Evolutionary conservation across 2,329 filamentous ascomycete species (phyloP).

Genomic region (Ophiostoma sp.): DNA sequence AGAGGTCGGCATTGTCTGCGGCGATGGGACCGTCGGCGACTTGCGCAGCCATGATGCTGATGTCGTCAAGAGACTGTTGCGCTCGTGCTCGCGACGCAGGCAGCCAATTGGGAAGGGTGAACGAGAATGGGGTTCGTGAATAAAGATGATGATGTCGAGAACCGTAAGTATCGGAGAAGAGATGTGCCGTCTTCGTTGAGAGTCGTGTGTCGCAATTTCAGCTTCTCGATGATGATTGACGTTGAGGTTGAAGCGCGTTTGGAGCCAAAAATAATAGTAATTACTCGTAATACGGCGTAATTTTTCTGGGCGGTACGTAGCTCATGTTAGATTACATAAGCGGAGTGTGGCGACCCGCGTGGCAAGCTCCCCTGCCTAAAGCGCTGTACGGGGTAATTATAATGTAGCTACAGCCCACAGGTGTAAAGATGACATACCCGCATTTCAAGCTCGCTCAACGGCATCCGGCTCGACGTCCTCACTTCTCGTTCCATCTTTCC

Average conservation of each 20-base stretch:
- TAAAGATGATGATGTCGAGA: too few relatives aligned
- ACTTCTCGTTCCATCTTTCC: not conserved
- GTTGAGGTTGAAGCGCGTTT: not conserved
- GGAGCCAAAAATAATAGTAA: not conserved
- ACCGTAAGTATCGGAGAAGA: too few relatives aligned
- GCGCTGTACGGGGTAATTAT: not conserved
- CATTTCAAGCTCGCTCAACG: not conserved
- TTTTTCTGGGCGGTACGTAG: constrained; percentile 3
- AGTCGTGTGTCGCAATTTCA: not conserved
- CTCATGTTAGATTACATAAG: not conserved
- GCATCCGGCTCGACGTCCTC: not conserved
- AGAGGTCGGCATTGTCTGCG: constrained; percentile 31
- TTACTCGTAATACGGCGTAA: not conserved
- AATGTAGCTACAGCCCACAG: not conserved
- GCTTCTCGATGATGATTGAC: not conserved
- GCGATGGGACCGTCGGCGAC: constrained; percentile 28
- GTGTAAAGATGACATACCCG: not conserved
- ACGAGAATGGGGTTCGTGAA: not conserved
- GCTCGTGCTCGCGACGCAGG: not conserved
- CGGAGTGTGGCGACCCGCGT: not conserved
- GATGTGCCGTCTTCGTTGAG: too few relatives aligned
- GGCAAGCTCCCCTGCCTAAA: constrained; percentile 12
- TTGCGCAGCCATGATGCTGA: constrained; percentile 31
- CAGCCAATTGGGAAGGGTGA: not conserved
- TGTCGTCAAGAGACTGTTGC: too few relatives aligned